These are phyloP conservation scores for Arabidopsis thaliana DNA, from an alignment of 345 rosid genomes.

Conservation along the genomic window TAIR10.1 NC_003070.9:4938501-4939000, in stretches of 20 bases:
- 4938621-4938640: constrained; percentile 17
- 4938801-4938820: constrained; percentile 35
- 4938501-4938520: constrained; percentile 10
- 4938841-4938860: constrained; percentile 31
- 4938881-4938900: constrained; percentile 24
- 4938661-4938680: constrained; percentile 14
- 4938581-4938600: not conserved
- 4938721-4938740: constrained; percentile 32
- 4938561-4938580: no score
- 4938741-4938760: constrained; percentile 31
- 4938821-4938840: not conserved
- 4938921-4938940: constrained; percentile 16
- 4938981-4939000: constrained; percentile 9
- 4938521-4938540: no score
- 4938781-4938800: constrained; percentile 38
- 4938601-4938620: not conserved
- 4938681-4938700: constrained; percentile 3
- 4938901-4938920: constrained; percentile 17
- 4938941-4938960: constrained; percentile 23
- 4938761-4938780: constrained; percentile 37
- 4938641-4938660: not conserved
- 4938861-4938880: constrained; percentile 23
- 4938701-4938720: constrained; percentile 12
- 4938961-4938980: constrained; percentile 27
- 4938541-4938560: no score